Evolutionary conservation across 345 rosid species (phyloP), one percentile per base, ranked within the genome.

Genomic region (Ricinus communis): DNA sequence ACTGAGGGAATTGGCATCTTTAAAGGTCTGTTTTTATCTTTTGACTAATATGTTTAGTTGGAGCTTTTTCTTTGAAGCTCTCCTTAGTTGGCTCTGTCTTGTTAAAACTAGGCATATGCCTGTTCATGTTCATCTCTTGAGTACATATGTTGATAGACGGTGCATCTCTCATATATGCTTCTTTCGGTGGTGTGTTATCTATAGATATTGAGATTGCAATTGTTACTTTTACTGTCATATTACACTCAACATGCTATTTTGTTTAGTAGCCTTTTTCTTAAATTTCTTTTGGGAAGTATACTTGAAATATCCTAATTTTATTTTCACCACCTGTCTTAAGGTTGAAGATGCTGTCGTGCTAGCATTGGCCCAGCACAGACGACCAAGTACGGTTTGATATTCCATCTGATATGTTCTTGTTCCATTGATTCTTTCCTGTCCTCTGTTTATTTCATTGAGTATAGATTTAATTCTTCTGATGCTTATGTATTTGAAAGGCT

Each of bases 321-420:
- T 63, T 52, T 64, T 12, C 8, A 8, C 58, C 62, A 61, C 15
- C 51, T 68, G 46, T 51, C 70, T 78, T 51, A 77, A 96, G 98
- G 90, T 96, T 75, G 99, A 93, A 76, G 96, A 96, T 74, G 97
- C 99, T 7, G 90, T 93, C 62, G 76, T 84, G 36, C 93, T 91
- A 71, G 91, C 93, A 68, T 72, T 91, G 66, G 84, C 89, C 1
- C 89, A 69, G 68, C 80, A 76, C 57, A 89, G 90, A 77, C 79
- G 87, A 62, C 85, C 93, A 50, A 82, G 85, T 81, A 70, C 80
- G 71, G 77, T 83, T 82, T 82, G 78, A 52, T 85, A 84, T 73
- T 81, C 85, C 52, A 27, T 81, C 74, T 28, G 89, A 89, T 85
- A 77, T 77, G 75, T 62, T 71, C 8, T 19, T 61, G 3, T 46